Conservation (phyloP, 2,329 filamentous ascomycete genomes). For the Sclerotinia spermophila region DNA sequence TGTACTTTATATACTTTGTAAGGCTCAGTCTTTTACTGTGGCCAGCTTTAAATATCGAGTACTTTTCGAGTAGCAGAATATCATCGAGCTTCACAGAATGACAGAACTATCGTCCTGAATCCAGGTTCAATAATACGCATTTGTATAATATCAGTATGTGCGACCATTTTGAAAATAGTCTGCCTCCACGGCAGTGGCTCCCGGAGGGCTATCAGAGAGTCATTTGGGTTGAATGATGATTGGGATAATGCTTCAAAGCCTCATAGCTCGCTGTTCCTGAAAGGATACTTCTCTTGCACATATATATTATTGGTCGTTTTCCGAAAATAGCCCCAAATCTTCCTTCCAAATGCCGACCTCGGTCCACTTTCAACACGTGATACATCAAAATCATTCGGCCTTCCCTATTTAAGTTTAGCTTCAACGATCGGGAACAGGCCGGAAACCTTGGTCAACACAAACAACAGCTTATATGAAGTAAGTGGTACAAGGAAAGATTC, state of each 20-base stretch:
- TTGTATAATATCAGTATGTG: neutral
- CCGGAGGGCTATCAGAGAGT: neutral
- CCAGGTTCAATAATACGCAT: neutral
- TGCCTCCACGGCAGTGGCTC: neutral
- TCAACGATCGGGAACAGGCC: neutral
- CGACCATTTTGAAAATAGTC: neutral
- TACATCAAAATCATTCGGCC: neutral
- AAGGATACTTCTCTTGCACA: neutral
- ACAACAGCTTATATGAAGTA: neutral
- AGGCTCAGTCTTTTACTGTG: neutral
- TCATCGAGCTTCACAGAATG: neutral
- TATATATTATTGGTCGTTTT: neutral
- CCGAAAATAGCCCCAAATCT: neutral
- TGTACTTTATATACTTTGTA: neutral
- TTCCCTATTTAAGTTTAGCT: neutral
- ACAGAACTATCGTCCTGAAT: neutral
- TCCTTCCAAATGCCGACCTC: neutral
- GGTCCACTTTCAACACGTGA: conserved; percentile 1
- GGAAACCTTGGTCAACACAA: conserved; percentile 7
- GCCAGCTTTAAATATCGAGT: neutral
- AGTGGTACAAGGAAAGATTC: conserved; percentile 10
- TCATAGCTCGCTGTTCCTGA: neutral
- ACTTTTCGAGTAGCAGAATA: neutral
- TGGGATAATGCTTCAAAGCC: neutral
- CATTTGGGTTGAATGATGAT: neutral